phyloP scores from a whole-genome alignment of 1,139 yeast species.

The Blastobotrys niveus region DNA sequence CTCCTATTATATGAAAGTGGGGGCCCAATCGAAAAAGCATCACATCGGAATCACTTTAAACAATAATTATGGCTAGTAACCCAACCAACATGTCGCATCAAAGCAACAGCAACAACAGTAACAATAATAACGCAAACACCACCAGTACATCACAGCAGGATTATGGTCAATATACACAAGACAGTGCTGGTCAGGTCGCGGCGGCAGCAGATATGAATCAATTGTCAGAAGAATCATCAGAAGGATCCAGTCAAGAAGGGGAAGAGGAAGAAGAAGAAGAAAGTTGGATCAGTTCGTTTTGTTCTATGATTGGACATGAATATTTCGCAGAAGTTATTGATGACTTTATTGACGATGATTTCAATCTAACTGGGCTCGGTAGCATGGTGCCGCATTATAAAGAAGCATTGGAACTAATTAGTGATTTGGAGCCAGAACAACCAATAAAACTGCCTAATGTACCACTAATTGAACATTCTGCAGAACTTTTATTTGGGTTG shows the following conservation, averaged over 20 bases:
- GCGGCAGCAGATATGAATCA: too few relatives aligned
- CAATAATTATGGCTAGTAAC: too few relatives aligned
- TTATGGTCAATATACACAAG: too few relatives aligned
- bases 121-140: too few relatives aligned
- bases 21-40: too few relatives aligned
- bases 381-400: slow-evolving; percentile 84
- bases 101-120: too few relatives aligned
- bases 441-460: slow-evolving; percentile 58
- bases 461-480: slow-evolving; percentile 78
- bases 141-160: too few relatives aligned
- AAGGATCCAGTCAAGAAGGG: slow-evolving; percentile 22
- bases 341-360: slow-evolving; percentile 93
- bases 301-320: slow-evolving; percentile 85
- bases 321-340: slow-evolving; percentile 89
- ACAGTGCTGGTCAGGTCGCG: too few relatives aligned
- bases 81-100: too few relatives aligned
- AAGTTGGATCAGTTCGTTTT: slow-evolving; percentile 87
- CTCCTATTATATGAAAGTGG: too few relatives aligned
- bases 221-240: slow-evolving; percentile 19
- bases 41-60: too few relatives aligned
- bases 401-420: slow-evolving; percentile 84
- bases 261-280: slow-evolving; percentile 15
- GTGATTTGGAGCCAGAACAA: slow-evolving; percentile 76
- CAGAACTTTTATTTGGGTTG: slow-evolving; percentile 85
- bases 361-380: slow-evolving; percentile 84